Percentiles rank a stretch among this genome's conserved stretches.
phyloP scores from a whole-genome alignment of 129 eudicot species.

The Escallonia herrerae region DNA sequence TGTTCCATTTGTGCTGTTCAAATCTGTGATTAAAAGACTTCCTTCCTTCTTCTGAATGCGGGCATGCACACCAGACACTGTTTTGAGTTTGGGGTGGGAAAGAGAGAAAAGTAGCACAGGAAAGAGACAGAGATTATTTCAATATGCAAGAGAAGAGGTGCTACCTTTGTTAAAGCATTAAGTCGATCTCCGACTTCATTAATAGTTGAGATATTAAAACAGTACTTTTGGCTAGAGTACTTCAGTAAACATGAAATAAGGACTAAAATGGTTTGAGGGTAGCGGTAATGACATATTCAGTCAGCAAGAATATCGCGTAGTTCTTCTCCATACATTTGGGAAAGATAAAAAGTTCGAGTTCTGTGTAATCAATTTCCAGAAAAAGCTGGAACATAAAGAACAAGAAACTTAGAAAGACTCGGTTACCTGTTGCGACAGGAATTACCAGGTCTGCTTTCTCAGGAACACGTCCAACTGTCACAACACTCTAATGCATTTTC shows the following conservation, averaged over 20 bases:
- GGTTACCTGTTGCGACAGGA: slow-evolving; percentile 94
- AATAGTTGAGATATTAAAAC: too few species aligned
- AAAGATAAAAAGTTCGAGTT: not conserved
- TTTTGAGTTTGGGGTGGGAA: not conserved
- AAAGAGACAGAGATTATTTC: not conserved
- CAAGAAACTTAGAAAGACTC: not conserved
- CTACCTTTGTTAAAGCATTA: too few species aligned
- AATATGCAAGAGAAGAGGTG: too few species aligned
- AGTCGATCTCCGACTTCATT: too few species aligned
- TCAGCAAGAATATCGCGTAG: too few species aligned
- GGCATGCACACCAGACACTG: slow-evolving; percentile 84
- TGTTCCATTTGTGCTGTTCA: slow-evolving; percentile 93
- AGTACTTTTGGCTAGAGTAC: too few species aligned
- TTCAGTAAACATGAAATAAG: too few species aligned
- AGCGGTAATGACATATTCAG: too few species aligned
- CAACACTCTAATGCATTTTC: slow-evolving; percentile 35
- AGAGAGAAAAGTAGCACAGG: not conserved
- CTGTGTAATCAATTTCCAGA: too few species aligned
- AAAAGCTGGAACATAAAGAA: not conserved
- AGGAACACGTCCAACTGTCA: slow-evolving; percentile 71
- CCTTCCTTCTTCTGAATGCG: slow-evolving; percentile 61
- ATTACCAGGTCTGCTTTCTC: slow-evolving; percentile 90
- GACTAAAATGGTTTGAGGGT: too few species aligned
- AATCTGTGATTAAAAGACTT: slow-evolving; percentile 65
- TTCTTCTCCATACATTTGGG: not conserved